Evolutionary conservation across 805 yeast genomes (phyloP).

Genomic region (Candida chilensis): DNA sequence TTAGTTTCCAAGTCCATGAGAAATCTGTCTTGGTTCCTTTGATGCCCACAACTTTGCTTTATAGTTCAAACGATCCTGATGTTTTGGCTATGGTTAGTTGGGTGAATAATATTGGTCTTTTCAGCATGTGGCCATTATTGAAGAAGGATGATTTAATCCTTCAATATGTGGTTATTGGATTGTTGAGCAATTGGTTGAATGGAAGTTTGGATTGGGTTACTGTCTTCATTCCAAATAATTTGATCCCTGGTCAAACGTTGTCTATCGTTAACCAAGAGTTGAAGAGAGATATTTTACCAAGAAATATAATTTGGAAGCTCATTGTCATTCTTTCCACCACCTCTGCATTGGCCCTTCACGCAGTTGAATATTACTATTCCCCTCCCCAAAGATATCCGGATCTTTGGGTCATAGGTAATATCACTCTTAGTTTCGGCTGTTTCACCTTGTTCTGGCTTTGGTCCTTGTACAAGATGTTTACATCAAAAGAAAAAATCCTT

Average conservation of each 20-base stretch:
- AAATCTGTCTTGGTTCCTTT: conserved; percentile 85
- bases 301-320: conserved; percentile 35
- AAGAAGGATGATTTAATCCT: conserved; percentile 63
- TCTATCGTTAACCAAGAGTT: conserved; percentile 17
- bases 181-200: conserved; percentile 72
- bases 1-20: conserved; percentile 95
- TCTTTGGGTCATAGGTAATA: conserved; percentile 74
- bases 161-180: conserved; percentile 58
- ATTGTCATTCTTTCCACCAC: conserved; percentile 44
- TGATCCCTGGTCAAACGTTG: conserved; percentile 36
- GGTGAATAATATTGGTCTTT: conserved; percentile 78
- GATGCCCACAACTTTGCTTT: conserved; percentile 71
- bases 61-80: conserved; percentile 41
- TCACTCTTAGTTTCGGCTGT: conserved; percentile 64
- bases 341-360: conserved; percentile 40
- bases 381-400: conserved; percentile 72
- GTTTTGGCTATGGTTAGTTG: conserved; percentile 73
- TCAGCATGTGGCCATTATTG: conserved; percentile 83
- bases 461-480: conserved; percentile 47
- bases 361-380: conserved; percentile 35
- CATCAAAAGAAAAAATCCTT: too few relatives aligned
- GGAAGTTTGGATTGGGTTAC: conserved; percentile 53
- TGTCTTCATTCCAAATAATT: conserved; percentile 27
- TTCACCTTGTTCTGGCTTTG: conserved; percentile 77
- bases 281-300: conserved; percentile 37